Evolutionary conservation across 2,329 filamentous ascomycete species (phyloP).

Genomic region (Ascochyta clinopodiicola): DNA sequence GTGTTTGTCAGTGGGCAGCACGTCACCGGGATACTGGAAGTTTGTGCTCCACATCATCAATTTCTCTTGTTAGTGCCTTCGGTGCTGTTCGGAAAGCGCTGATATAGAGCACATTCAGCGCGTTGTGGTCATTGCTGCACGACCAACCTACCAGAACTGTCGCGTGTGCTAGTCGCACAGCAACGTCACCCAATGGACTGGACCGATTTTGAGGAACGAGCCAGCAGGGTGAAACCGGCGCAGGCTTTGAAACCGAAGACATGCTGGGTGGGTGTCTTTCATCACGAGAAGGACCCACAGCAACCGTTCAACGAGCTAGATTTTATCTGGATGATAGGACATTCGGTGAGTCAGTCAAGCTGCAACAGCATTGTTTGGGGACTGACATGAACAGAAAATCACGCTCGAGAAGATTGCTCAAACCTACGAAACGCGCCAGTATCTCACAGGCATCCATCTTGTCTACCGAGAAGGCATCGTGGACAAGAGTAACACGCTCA

Average conservation of each 20-base stretch:
- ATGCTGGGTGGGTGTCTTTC: slow-evolving; percentile 47
- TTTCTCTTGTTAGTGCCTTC: neutral
- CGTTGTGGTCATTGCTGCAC: neutral
- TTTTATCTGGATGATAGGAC: slow-evolving; percentile 48
- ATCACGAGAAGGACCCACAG: slow-evolving; percentile 22
- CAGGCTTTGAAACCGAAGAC: slow-evolving; percentile 28
- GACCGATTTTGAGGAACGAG: slow-evolving; percentile 29
- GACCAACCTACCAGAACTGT: neutral
- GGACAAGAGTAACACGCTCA: neutral
- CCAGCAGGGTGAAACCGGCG: slow-evolving; percentile 23
- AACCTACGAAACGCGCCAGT: slow-evolving; percentile 20
- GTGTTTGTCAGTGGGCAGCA: neutral
- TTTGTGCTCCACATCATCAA: too few relatives aligned
- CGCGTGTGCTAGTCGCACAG: neutral
- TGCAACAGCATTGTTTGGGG: neutral
- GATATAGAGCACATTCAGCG: neutral
- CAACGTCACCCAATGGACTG: slow-evolving; percentile 23
- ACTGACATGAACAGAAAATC: slow-evolving; percentile 26
- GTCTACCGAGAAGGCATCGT: slow-evolving; percentile 18
- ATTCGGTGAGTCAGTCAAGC: slow-evolving; percentile 31
- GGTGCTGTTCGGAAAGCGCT: neutral
- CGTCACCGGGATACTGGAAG: too few relatives aligned
- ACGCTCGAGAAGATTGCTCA: slow-evolving; percentile 25
- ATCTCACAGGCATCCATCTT: slow-evolving; percentile 23
- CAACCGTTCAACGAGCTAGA: slow-evolving; percentile 26